Conservation (phyloP, 257 asterid genomes). For the Henckelia pumila region DNA sequence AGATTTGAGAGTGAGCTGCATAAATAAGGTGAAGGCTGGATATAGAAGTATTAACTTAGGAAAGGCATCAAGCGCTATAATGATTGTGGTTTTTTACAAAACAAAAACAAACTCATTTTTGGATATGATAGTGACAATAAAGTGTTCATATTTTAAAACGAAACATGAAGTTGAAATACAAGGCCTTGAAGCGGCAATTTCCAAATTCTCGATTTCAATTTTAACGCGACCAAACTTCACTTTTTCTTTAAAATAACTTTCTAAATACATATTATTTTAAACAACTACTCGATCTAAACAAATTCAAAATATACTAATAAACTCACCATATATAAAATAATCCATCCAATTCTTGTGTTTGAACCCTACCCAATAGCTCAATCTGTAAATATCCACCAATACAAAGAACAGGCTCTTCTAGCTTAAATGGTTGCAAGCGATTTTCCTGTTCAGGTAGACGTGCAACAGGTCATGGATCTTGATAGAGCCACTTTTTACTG, state of each 20-base stretch:
- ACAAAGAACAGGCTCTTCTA: slow-evolving; percentile 77
- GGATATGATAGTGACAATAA: too few relatives aligned
- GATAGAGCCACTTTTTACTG: background rate
- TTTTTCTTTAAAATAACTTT: too few relatives aligned
- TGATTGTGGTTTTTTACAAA: background rate
- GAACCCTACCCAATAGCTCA: slow-evolving; percentile 69
- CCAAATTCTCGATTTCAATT: background rate
- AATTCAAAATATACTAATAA: background rate
- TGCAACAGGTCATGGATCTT: slow-evolving; percentile 9
- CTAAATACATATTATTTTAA: too few relatives aligned
- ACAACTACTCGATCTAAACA: background rate
- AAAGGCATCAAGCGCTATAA: too few relatives aligned
- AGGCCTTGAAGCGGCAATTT: background rate
- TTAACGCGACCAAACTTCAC: background rate
- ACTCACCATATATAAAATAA: slow-evolving; percentile 74
- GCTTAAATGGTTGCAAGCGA: slow-evolving; percentile 67
- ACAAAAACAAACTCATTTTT: background rate
- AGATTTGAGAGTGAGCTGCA: background rate
- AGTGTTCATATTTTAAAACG: too few relatives aligned
- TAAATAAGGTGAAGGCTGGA: background rate
- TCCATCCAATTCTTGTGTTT: slow-evolving; percentile 60
- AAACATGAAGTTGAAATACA: background rate
- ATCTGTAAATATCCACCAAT: slow-evolving; percentile 72
- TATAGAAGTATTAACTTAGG: too few relatives aligned
- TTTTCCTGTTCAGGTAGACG: slow-evolving; percentile 52